Evolutionary conservation across 2,329 filamentous ascomycete genomes (phyloP), one percentile per base, ranked within the genome.

Genomic region (Fusarium caatingaense): DNA sequence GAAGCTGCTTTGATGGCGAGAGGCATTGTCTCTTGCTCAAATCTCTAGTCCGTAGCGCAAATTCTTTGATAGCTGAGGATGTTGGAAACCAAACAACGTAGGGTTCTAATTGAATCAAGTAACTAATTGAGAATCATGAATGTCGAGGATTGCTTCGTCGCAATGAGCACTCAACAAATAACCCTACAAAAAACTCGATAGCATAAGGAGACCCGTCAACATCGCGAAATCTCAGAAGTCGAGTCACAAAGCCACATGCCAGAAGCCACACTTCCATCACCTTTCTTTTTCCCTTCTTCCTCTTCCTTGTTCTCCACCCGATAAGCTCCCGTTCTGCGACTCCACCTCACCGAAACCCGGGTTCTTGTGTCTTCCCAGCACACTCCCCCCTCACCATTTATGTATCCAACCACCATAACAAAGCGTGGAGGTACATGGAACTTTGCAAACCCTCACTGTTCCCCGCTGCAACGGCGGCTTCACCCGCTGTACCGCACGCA

Each of bases 391-490:
- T 47, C 44, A 56, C 46, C 21, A 37, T 15, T 11, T 41, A 58
- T 41, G 67, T 66, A 60, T 46, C 23, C 27, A 25, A n/a, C 37
- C 56, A 60, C 48, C 25, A 37, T 25, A 16, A 34, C 13, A 9
- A 28, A 25, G n/a, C 25, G 45, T 8, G 30, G 37, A 44, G 44
- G 50, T 69, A 69, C 66, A 18, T 55, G 23, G 21, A n/a, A 27
- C 49, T 47, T 49, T 60, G 34, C 48, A 51, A 49, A 21, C 40
- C 34, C 25, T 55, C 28, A 32, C 41, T 55, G 28, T 21, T 37
- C 68, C 59, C 72, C 66, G 67, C 71, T 73, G 69, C 69, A 72
- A 71, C 64, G 41, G 70, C 72, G 72, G 72, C 72, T 65, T 66
- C 64, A 59, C 72, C 72, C 72, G 71, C 65, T 62, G 60, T 60